Conservation (phyloP, 2,329 filamentous ascomycete genomes). For the Cladophialophora carrionii region DNA sequence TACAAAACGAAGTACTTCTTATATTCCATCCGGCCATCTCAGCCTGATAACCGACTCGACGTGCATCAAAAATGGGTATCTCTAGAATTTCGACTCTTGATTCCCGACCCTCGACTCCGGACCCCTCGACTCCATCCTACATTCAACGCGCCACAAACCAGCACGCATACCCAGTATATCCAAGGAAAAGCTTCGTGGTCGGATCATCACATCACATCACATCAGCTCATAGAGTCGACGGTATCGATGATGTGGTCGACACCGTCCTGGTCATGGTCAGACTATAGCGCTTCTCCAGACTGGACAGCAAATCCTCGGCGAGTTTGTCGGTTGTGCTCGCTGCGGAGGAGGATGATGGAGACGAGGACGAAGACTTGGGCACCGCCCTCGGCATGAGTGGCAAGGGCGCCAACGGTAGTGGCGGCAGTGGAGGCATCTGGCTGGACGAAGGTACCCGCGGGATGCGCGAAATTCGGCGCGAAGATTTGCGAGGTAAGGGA, state of each 20-base stretch:
- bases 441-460: background rate
- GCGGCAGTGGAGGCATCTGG: background rate
- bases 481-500: constrained; percentile 11
- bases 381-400: constrained; percentile 1
- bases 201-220: background rate
- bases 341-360: background rate
- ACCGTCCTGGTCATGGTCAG: background rate
- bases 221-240: background rate
- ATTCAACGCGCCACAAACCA: too few species aligned
- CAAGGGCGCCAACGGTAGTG: background rate
- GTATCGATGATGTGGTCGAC: background rate
- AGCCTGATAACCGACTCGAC: too few species aligned
- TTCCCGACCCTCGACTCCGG: too few species aligned
- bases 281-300: constrained; percentile 9
- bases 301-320: background rate
- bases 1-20: too few species aligned
- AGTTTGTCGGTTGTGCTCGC: background rate
- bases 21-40: too few species aligned
- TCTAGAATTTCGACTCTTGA: too few species aligned
- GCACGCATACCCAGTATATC: too few species aligned
- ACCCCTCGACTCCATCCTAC: too few species aligned
- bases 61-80: too few species aligned
- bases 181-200: background rate
- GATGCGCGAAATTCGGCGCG: background rate
- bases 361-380: background rate